A percentile compares a stretch with the other conserved stretches of the same genome.
Conservation (phyloP, 176 grass and related monocot species). For the Hsuehochloa calcarea region DNA sequence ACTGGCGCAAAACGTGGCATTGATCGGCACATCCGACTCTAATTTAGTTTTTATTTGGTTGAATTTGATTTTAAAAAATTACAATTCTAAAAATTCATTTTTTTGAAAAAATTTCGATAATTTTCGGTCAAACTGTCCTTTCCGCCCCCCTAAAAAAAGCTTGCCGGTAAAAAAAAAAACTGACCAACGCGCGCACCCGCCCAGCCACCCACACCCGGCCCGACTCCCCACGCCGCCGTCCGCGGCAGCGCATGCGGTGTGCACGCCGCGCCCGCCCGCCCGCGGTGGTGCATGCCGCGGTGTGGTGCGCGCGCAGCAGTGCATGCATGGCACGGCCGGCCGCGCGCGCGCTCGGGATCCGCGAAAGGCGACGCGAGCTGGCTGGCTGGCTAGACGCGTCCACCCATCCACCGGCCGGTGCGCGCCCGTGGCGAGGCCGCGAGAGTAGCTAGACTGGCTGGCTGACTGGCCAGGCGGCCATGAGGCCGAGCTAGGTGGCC, state of each 20-base stretch:
- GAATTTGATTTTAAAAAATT: no score
- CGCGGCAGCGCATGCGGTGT: constrained; percentile 26
- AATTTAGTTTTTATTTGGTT: no score
- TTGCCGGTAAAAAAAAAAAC: no score
- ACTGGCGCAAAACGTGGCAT: no score
- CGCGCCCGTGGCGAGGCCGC: not conserved
- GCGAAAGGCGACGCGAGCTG: constrained; percentile 23
- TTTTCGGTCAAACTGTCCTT: no score
- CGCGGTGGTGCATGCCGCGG: not conserved
- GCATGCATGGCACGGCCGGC: not conserved
- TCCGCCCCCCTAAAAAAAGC: no score
- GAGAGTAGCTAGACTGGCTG: not conserved
- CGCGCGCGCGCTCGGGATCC: constrained; percentile 30
- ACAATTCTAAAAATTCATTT: no score
- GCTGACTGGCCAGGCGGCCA: not conserved
- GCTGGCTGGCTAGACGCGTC: not conserved
- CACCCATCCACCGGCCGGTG: not conserved
- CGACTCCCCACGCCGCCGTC: constrained; percentile 31
- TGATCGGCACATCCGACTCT: no score
- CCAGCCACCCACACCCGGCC: not conserved
- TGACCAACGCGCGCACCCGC: not conserved
- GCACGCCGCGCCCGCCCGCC: not conserved
- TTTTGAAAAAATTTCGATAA: no score
- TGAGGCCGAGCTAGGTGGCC: not conserved
- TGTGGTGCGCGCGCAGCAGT: not conserved